Base-by-base conservation (phyloP, 1,284 basidiomycete species). In the Flammula alnicola region DNA sequence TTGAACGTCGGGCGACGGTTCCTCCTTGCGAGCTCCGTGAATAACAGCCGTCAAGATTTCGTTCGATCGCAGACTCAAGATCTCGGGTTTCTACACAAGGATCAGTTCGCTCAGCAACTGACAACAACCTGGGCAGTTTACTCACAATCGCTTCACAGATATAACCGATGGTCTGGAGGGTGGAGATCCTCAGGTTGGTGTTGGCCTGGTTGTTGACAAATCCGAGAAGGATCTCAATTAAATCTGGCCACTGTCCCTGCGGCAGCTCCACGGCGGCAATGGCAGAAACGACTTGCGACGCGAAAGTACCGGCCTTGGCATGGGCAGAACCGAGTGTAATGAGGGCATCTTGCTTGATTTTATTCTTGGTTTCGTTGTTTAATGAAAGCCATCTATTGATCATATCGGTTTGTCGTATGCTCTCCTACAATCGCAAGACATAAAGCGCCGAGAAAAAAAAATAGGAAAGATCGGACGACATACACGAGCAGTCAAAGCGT, bases 41-140 rank as follows among this genome's bases (percentile, higher is more conserved):
- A 99, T 96, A 52, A 99, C 97, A 16, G 96, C 96, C 16, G 97
- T 99, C 48, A 99, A 76, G 63, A 99, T 99, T 72, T 99, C 95
- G 66, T 99, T 98, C 7, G 96, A 93, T 64, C 94, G 88, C 45
- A 91, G 68, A 42, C 86, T 86, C 52, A 99, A 73, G 54, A 95
- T 88, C 60, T 96, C 93, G 17, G 95, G 93, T 83, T 91, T 90
- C 93, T 97, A 51, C 7, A 47, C 33, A 29, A 52, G 32, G 27
- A 54, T 49, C 25, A 58, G 49, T 43, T 29, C 42, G 36, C 51
- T 52, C 49, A 53, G 60, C 59, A 47, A 43, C 51, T 54, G 42
- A 37, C 32, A 0, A 32, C 30, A 39, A 19, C 32, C 42, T 6
- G 4, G 47, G 29, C 37, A 46, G 39, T 49, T n/a, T 30, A 85